A percentile compares a stretch with the other conserved stretches of the same genome.
Evolutionary conservation across 1,284 basidiomycete genomes (phyloP).

Genomic region (Pisolithus thermaeus): DNA sequence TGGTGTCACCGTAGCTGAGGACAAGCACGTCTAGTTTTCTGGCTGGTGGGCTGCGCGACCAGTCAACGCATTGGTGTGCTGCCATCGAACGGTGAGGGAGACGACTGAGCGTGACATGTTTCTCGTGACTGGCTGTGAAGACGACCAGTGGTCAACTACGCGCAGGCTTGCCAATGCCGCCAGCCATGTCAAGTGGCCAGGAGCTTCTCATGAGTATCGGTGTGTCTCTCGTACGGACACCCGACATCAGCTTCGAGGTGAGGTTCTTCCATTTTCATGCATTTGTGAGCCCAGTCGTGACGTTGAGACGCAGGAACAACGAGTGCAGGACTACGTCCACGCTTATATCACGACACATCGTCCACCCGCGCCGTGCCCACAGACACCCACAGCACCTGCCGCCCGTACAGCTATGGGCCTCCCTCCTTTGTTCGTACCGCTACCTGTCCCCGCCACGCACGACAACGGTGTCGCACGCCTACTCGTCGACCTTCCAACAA

Average conservation of each 20-base stretch:
- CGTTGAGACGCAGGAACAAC: constrained; percentile 29
- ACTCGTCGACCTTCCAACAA: constrained; percentile 19
- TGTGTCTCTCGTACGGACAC: constrained; percentile 6
- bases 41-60: constrained; percentile 14
- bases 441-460: constrained; percentile 11
- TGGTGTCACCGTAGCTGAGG: constrained; percentile 13
- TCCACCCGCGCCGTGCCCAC: constrained; percentile 32
- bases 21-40: constrained; percentile 19
- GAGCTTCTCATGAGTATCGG: constrained; percentile 28
- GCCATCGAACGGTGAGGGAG: constrained; percentile 10
- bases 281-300: not conserved
- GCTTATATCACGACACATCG: constrained; percentile 28
- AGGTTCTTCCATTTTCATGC: not conserved
- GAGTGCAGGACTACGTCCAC: constrained; percentile 32
- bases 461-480: constrained; percentile 5
- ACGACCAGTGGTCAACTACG: too few species aligned
- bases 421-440: constrained; percentile 33
- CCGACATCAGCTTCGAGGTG: constrained; percentile 27
- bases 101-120: not conserved
- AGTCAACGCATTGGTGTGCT: constrained; percentile 21
- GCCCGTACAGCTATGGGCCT: constrained; percentile 32
- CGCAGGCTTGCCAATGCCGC: not conserved
- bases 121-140: too few species aligned
- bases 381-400: constrained; percentile 26
- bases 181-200: constrained; percentile 2